Evolutionary conservation across 768 basidiomycete species (phyloP), one percentile per base, ranked within the genome.

Genomic region (Flagelloscypha sp.): DNA sequence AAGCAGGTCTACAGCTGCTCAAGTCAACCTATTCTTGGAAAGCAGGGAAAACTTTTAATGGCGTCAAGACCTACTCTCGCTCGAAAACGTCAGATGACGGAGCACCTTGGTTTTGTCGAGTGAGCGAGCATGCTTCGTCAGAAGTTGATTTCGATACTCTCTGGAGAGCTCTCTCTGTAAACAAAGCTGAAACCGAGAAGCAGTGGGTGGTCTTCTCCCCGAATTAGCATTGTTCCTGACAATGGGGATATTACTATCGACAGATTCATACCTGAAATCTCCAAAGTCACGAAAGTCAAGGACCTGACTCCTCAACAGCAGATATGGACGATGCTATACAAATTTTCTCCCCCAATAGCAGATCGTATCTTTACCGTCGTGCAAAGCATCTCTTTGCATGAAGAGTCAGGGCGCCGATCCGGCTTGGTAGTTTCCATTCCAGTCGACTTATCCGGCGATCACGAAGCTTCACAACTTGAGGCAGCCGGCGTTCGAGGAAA

Each of bases 281-380:
- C 76, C 48, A 76, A 79, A 47, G 80, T 72, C 2, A 67, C 68
- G 3, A 62, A 70, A 44, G 59, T 87, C 44, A 76, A 78, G 53
- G 66, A 68, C 17, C 52, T 86, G 27, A 83, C 82, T 0, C 62
- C 72, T 8, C 78, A 68, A 2, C 72, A 79, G 33, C 61, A 65
- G 2, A 74, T 86, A 42, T 86, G 82, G 83, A 70, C 79, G 0
- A 42, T 82, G 41, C 73, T 75, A 53, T 88, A 88, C 56, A 79
- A 68, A 3, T 83, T 86, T 56, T 62, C 73, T 1, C 73, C 79
- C 5, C 76, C 83, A 3, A 56, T 86, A 13, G 77, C 82, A 3
- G 75, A 83, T 7, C 76, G 84, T 10, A 70, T 82, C 15, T 88
- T 86, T 55, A 85, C 83, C 2, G 79, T 78, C 23, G 55, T 85